Conservation (phyloP, 257 asterid species). For the Capsicum chinense region DNA sequence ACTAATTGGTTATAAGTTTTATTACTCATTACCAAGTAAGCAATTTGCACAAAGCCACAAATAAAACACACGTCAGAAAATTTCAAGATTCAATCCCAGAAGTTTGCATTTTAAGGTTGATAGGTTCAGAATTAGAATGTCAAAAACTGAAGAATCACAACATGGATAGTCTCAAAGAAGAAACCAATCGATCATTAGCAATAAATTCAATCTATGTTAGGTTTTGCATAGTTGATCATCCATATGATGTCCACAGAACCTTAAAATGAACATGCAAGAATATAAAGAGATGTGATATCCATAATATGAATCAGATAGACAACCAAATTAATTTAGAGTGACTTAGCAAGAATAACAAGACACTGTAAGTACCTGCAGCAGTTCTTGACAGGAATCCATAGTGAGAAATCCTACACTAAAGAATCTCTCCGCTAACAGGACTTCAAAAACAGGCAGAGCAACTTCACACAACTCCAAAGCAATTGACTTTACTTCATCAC, state of each 20-base stretch:
- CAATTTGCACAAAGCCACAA: conserved; percentile 24
- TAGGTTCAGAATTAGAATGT: background rate
- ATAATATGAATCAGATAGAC: background rate
- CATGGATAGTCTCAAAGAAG: conserved; percentile 10
- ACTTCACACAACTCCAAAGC: conserved; percentile 55
- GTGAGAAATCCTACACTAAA: conserved; percentile 72
- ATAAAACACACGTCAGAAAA: background rate
- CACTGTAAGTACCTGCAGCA: conserved; percentile 64
- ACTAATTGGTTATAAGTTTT: conserved; percentile 13
- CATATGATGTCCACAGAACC: background rate
- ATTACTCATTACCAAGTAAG: background rate
- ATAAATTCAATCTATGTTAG: background rate
- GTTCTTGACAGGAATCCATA: conserved; percentile 71
- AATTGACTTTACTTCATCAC: conserved; percentile 54
- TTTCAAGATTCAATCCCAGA: background rate
- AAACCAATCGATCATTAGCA: conserved; percentile 4
- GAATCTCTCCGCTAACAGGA: conserved; percentile 68
- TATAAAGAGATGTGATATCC: background rate
- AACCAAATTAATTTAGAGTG: conserved; percentile 2
- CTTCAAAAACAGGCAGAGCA: conserved; percentile 67
- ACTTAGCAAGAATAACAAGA: conserved; percentile 23
- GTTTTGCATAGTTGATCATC: conserved; percentile 1
- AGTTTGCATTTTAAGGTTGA: background rate
- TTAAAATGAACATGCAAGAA: conserved; percentile 4
- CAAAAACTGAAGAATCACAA: background rate